phyloP scores from a whole-genome alignment of 2,329 filamentous ascomycete genomes.

The Didymella arachidicola region DNA sequence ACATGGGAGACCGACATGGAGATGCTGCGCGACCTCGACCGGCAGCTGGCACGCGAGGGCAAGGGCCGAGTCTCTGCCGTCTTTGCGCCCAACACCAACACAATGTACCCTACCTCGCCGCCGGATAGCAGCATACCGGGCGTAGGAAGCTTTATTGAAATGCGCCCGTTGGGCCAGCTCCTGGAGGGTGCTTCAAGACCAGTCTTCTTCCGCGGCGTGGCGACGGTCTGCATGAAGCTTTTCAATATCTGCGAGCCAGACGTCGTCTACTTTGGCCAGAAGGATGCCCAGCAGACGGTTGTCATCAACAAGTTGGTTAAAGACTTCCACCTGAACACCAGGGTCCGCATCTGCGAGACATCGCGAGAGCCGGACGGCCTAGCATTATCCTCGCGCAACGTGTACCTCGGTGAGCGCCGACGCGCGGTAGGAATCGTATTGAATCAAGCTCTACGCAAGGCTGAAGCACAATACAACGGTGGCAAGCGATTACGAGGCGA shows the following conservation, averaged over 20 bases:
- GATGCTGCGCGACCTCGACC: conserved; percentile 72
- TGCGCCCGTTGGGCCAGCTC: conserved; percentile 81
- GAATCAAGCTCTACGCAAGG: conserved; percentile 71
- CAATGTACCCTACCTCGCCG: conserved; percentile 88
- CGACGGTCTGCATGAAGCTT: conserved; percentile 94
- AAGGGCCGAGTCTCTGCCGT: conserved; percentile 77
- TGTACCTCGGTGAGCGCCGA: conserved; percentile 82
- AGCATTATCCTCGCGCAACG: conserved; percentile 91
- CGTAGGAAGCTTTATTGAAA: conserved; percentile 86
- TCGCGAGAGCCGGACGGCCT: conserved; percentile 80
- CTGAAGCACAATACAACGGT: conserved; percentile 70
- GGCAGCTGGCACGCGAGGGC: conserved; percentile 66
- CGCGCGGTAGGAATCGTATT: conserved; percentile 77
- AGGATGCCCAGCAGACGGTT: conserved; percentile 95
- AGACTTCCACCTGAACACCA: conserved; percentile 82
- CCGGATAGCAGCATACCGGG: conserved; percentile 75
- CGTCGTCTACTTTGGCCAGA: conserved; percentile 92
- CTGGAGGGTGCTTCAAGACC: conserved; percentile 87
- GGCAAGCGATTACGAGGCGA: conserved; percentile 65
- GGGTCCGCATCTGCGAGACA: conserved; percentile 78
- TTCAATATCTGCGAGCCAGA: conserved; percentile 84
- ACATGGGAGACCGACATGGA: conserved; percentile 83
- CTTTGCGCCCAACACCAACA: conserved; percentile 81
- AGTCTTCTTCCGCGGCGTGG: conserved; percentile 95
- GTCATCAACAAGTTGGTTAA: conserved; percentile 85